Conservation (phyloP, 371 early-diverging fungal genomes). For the Mycotypha africana region DNA sequence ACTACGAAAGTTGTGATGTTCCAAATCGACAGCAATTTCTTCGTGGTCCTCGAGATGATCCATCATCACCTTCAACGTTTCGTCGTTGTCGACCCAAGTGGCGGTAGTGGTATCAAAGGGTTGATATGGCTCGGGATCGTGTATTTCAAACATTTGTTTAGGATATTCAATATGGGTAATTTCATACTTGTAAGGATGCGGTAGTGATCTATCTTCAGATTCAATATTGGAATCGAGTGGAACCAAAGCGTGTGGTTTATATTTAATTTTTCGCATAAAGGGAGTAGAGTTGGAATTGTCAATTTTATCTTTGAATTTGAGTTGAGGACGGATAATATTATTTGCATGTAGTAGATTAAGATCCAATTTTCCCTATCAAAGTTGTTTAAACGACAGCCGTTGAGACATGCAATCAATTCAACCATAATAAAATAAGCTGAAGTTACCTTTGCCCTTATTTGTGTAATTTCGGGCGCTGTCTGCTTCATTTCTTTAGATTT, state of each 20-base stretch:
- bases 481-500: constrained; percentile 34
- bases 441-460: constrained; percentile 39
- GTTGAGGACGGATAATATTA: constrained; percentile 81
- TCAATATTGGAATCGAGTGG: constrained; percentile 54
- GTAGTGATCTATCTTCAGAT: constrained; percentile 24
- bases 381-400: too few species aligned
- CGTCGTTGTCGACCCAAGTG: constrained; percentile 72
- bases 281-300: constrained; percentile 78
- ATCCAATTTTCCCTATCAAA: constrained; percentile 39
- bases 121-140: constrained; percentile 51
- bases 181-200: constrained; percentile 94
- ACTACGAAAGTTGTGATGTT: constrained; percentile 90
- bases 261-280: constrained; percentile 71
- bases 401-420: background rate
- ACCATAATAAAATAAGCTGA: background rate
- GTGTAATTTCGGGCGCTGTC: constrained; percentile 52
- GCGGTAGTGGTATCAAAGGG: constrained; percentile 59
- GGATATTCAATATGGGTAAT: constrained; percentile 79
- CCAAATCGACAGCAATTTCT: constrained; percentile 94
- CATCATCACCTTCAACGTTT: constrained; percentile 58
- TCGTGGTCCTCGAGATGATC: constrained; percentile 47
- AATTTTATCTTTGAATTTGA: constrained; percentile 76
- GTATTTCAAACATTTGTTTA: constrained; percentile 52
- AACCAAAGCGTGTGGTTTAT: constrained; percentile 78
- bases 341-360: constrained; percentile 67